A percentile compares a stretch with the other conserved stretches of the same genome.
Conservation (phyloP, 176 grass and related monocot species). For the Avena sativa region DNA sequence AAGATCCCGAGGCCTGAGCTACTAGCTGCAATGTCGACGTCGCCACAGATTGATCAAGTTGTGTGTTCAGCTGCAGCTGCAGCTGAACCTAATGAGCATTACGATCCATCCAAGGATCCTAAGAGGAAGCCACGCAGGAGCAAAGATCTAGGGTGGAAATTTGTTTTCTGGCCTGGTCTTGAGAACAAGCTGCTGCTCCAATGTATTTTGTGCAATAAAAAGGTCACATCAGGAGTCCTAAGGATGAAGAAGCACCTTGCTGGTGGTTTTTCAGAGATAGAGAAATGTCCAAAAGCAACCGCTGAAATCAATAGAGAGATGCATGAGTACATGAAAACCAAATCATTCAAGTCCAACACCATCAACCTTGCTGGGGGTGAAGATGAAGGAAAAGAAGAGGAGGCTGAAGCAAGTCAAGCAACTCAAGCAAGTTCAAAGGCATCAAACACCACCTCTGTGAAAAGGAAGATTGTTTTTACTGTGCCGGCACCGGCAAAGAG, state of each 20-base stretch:
- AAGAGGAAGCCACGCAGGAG: background rate
- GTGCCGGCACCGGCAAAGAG: no score
- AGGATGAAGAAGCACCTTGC: slow-evolving; percentile 3
- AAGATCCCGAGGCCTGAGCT: background rate
- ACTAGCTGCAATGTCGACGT: background rate
- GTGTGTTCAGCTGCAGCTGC: background rate
- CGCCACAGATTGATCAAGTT: background rate
- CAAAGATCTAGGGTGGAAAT: background rate
- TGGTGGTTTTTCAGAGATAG: background rate
- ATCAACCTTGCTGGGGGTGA: no score
- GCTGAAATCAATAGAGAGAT: background rate
- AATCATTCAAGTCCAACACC: no score
- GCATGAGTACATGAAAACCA: background rate
- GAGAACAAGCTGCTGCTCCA: background rate
- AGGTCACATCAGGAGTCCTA: background rate
- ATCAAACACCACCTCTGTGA: no score
- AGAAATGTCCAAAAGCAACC: background rate
- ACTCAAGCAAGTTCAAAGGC: no score
- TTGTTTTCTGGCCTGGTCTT: background rate
- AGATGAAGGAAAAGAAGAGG: no score
- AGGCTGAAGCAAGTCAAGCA: no score
- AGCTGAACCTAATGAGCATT: background rate
- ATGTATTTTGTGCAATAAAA: background rate
- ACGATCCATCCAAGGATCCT: background rate
- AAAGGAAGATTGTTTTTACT: no score